These are phyloP conservation scores for Angophora floribunda DNA, from an alignment of 345 rosid genomes.

Conservation along the genomic window DNA sequence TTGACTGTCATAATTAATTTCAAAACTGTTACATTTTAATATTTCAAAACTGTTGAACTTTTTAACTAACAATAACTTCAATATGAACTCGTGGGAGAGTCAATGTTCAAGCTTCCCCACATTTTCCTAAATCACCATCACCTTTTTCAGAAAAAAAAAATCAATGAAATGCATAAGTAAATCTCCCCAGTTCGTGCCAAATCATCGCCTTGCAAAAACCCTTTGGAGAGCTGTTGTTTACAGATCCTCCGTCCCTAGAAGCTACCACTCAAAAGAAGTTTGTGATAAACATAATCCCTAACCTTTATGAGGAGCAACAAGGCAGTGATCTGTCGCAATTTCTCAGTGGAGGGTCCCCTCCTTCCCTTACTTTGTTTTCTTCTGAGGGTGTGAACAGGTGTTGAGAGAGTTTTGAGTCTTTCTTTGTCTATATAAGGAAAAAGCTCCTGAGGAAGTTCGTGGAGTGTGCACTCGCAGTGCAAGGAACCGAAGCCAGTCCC, in stretches of 20 bases:
- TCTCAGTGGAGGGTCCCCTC: slow-evolving; percentile 25
- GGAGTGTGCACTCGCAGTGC: not conserved
- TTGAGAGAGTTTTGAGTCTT: not conserved
- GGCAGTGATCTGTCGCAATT: slow-evolving; percentile 14
- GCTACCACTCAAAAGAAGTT: slow-evolving; percentile 5
- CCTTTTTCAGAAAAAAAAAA: not conserved
- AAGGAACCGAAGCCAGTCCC: not conserved
- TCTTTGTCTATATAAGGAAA: slow-evolving; percentile 25
- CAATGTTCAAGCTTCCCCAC: slow-evolving; percentile 14
- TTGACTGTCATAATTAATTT: no score
- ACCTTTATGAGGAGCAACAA: slow-evolving; percentile 3
- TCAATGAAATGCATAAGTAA: not conserved
- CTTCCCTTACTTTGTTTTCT: not conserved
- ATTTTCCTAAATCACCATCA: slow-evolving; percentile 18
- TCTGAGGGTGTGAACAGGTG: not conserved
- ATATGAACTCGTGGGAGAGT: not conserved
- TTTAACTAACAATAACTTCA: no score
- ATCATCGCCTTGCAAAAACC: not conserved
- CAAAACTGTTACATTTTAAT: no score
- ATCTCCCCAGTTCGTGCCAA: not conserved
- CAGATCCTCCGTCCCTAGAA: slow-evolving; percentile 1
- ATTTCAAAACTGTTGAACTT: no score
- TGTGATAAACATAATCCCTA: slow-evolving; percentile 21
- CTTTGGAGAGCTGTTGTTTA: not conserved
- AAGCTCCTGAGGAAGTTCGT: not conserved